These are phyloP conservation scores for Blastomyces percursus DNA, from an alignment of 2,329 filamentous ascomycete genomes.

Conservation along the genomic window DNA sequence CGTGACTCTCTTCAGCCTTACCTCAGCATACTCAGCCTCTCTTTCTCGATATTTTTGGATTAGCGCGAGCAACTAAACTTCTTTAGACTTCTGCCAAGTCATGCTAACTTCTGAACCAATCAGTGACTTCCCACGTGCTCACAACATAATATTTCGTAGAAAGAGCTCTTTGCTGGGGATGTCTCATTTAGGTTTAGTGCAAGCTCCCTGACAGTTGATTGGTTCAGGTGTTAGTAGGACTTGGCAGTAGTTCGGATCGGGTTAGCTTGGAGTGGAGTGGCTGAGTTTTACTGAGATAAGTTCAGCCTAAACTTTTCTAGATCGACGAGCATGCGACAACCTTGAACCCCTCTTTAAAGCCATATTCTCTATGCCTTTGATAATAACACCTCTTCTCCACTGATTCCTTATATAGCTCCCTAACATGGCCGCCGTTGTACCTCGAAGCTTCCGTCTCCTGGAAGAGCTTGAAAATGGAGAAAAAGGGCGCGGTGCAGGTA, in stretches of 20 bases:
- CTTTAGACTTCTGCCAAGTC: no score
- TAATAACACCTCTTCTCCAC: background rate
- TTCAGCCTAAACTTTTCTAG: background rate
- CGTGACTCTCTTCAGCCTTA: no score
- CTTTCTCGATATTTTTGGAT: no score
- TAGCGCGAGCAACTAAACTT: no score
- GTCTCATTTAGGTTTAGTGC: background rate
- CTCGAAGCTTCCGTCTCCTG: conserved; percentile 88
- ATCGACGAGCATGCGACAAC: background rate
- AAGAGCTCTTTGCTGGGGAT: background rate
- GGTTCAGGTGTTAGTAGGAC: background rate
- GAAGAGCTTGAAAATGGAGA: conserved; percentile 99
- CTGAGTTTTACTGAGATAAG: no score
- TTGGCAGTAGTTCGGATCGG: background rate
- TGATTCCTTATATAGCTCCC: background rate
- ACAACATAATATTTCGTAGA: no score
- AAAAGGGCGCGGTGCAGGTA: conserved; percentile 83
- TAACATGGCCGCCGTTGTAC: conserved; percentile 61
- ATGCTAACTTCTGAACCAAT: no score
- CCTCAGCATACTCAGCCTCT: no score
- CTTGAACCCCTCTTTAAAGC: background rate
- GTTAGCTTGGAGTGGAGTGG: background rate
- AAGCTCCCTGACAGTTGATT: background rate
- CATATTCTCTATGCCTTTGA: background rate
- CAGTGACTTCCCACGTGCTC: no score